These are phyloP conservation scores for Sextonia rubra DNA, from an alignment of 164 flowering plant genomes.

Conservation along the genomic window DNA sequence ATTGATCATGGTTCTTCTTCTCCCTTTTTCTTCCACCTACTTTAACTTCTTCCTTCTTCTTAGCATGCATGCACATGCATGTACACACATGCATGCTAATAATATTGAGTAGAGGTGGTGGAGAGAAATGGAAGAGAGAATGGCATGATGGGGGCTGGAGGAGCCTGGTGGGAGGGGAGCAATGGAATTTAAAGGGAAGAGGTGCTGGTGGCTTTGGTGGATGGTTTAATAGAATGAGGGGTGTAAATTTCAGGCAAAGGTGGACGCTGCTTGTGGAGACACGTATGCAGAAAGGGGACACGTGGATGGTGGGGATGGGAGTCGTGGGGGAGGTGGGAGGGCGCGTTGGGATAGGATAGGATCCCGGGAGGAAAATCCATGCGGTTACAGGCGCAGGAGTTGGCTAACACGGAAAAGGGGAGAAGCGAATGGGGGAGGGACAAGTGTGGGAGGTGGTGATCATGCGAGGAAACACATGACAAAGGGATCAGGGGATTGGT, in stretches of 20 bases:
- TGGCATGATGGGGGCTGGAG: background rate
- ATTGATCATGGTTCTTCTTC: slow-evolving; percentile 31
- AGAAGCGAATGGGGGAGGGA: background rate
- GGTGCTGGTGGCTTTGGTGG: background rate
- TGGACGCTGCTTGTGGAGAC: background rate
- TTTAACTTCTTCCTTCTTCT: background rate
- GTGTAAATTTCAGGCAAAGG: background rate
- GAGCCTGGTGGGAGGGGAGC: background rate
- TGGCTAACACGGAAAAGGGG: background rate
- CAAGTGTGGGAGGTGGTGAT: background rate
- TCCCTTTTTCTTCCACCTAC: background rate
- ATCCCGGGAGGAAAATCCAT: background rate
- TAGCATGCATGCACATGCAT: background rate
- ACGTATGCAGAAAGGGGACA: background rate
- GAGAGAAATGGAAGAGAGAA: background rate
- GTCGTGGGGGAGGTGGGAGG: background rate
- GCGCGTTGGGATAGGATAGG: slow-evolving; percentile 3
- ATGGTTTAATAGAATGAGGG: background rate
- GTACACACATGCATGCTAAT: background rate
- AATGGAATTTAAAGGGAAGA: background rate
- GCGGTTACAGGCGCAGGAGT: slow-evolving; percentile 4
- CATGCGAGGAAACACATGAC: background rate
- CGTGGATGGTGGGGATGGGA: background rate
- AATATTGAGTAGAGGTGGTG: background rate
- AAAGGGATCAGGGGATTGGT: background rate